phyloP scores from a whole-genome alignment of 2,329 filamentous ascomycete genomes.

The Penicillium freii region DNA sequence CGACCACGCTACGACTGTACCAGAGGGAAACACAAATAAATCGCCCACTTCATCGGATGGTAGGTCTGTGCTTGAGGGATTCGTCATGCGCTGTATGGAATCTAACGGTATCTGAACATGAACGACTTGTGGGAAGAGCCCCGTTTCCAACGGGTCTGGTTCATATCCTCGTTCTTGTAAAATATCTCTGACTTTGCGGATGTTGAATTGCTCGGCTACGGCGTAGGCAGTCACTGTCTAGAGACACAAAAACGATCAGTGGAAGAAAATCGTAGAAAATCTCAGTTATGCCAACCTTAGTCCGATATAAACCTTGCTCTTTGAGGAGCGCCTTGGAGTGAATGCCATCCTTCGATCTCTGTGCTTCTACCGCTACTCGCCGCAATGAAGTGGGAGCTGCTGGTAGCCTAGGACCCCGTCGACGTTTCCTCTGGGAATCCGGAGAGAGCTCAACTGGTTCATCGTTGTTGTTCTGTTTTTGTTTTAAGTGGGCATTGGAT shows the following conservation, averaged over 20 bases:
- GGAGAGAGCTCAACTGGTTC: slow-evolving; percentile 12
- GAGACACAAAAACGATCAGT: slow-evolving; percentile 6
- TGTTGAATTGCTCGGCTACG: slow-evolving; percentile 65
- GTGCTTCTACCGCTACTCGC: slow-evolving; percentile 81
- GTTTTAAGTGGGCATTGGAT: slow-evolving; percentile 57
- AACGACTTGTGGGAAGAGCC: slow-evolving; percentile 64
- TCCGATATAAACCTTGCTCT: slow-evolving; percentile 37
- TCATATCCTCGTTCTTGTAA: slow-evolving; percentile 59
- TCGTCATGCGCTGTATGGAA: slow-evolving; percentile 45
- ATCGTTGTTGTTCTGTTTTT: slow-evolving; percentile 31
- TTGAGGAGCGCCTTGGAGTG: slow-evolving; percentile 46
- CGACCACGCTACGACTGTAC: slow-evolving; percentile 90
- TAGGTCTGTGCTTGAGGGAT: slow-evolving; percentile 39
- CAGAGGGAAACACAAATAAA: slow-evolving; percentile 93
- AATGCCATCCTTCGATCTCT: slow-evolving; percentile 57
- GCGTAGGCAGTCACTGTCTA: slow-evolving; percentile 63
- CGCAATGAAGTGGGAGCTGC: slow-evolving; percentile 72
- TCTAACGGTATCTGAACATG: slow-evolving; percentile 55
- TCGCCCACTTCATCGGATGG: slow-evolving; percentile 63
- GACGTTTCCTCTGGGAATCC: slow-evolving; percentile 41
- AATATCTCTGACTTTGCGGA: slow-evolving; percentile 57
- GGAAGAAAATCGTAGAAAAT: background rate
- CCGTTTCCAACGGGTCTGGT: slow-evolving; percentile 62
- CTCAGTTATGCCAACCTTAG: slow-evolving; percentile 31
- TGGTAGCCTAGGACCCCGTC: slow-evolving; percentile 51